Percentiles rank a stretch among this genome's conserved stretches.
phyloP scores from a whole-genome alignment of 106 monocot genomes.

The Dendrobium officinale region DNA sequence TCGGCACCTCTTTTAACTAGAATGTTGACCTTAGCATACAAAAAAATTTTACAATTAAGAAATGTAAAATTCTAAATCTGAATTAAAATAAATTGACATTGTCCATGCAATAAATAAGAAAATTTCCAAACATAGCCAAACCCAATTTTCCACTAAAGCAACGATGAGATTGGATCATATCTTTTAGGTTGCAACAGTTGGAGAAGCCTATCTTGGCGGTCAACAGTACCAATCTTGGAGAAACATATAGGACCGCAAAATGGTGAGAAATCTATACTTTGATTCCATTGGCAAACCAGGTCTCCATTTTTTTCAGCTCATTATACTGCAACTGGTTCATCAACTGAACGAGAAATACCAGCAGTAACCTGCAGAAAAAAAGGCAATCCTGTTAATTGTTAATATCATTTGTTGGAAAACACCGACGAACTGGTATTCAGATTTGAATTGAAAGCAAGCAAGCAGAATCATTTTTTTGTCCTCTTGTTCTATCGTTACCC shows the following conservation, averaged over 20 bases:
- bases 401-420: neutral
- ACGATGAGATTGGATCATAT: neutral
- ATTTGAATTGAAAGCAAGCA: neutral
- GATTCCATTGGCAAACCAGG: neutral
- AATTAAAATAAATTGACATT: neutral
- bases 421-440: no score
- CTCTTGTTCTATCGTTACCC: no score
- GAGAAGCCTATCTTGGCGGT: neutral
- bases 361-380: constrained; percentile 51
- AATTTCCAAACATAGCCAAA: no score
- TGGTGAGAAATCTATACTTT: neutral
- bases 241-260: neutral
- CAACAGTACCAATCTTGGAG: neutral
- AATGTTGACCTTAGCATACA: no score
- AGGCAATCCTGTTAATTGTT: constrained; percentile 9
- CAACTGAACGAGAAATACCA: constrained; percentile 39
- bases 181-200: neutral
- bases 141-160: neutral
- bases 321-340: constrained; percentile 69
- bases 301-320: neutral
- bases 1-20: no score
- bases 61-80: neutral
- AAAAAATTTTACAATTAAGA: no score
- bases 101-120: neutral
- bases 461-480: neutral